These are phyloP conservation scores for Ampelomyces quisqualis DNA, from an alignment of 2,329 filamentous ascomycete genomes.

Conservation along the genomic window DNA sequence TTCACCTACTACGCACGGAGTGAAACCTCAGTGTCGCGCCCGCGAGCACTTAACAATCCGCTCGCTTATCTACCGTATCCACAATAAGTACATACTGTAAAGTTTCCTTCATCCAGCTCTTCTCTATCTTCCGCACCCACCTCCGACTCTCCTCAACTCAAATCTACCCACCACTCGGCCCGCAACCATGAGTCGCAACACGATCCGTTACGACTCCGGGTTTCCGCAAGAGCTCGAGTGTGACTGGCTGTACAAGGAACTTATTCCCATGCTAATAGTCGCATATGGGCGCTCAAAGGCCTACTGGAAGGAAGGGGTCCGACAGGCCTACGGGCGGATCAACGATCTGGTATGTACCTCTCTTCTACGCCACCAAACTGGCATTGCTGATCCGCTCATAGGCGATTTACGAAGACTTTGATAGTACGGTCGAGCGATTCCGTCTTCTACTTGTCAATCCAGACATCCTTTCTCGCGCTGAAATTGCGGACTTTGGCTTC, in stretches of 20 bases:
- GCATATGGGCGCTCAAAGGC: not conserved
- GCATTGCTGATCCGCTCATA: slow-evolving; percentile 1
- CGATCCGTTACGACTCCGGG: too few relatives aligned
- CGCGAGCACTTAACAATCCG: too few relatives aligned
- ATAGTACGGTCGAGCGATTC: slow-evolving; percentile 9
- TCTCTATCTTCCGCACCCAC: too few relatives aligned
- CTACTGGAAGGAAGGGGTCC: slow-evolving; percentile 2
- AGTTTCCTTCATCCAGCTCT: too few relatives aligned
- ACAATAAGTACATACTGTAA: too few relatives aligned
- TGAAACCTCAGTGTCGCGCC: too few relatives aligned
- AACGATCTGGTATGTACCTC: slow-evolving; percentile 5
- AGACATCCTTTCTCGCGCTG: not conserved
- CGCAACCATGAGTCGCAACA: too few relatives aligned
- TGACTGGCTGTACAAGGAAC: slow-evolving; percentile 6
- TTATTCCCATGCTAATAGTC: slow-evolving; percentile 7
- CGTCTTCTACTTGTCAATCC: slow-evolving; percentile 10
- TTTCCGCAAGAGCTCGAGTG: not conserved
- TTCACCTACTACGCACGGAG: too few relatives aligned
- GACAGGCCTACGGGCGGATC: not conserved
- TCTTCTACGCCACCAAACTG: too few relatives aligned
- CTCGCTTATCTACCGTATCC: too few relatives aligned
- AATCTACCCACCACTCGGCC: too few relatives aligned
- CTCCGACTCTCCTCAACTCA: not conserved
- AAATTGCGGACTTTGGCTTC: not conserved
- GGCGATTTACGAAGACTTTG: slow-evolving; percentile 12